Evolutionary conservation across 2,329 filamentous ascomycete genomes (phyloP).

Genomic region (Ilyonectria destructans): DNA sequence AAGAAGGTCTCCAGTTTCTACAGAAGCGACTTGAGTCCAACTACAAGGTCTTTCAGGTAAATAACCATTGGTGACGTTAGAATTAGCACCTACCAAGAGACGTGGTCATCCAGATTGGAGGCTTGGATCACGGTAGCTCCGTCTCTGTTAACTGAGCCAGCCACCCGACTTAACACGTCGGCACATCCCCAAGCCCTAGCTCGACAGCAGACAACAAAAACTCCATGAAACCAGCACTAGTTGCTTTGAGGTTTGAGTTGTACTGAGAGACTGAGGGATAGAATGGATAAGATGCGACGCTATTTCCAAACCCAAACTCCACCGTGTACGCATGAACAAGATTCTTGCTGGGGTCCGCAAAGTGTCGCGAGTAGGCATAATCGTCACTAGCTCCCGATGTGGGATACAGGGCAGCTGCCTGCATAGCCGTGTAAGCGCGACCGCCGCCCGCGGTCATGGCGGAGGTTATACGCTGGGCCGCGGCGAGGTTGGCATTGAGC

Average conservation of each 20-base stretch:
- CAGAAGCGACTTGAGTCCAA: too few relatives aligned
- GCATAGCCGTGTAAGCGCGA: constrained; percentile 58
- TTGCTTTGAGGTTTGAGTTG: constrained; percentile 55
- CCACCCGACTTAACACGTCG: constrained; percentile 10
- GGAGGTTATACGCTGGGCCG: constrained; percentile 52
- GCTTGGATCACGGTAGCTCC: too few relatives aligned
- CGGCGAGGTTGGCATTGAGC: constrained; percentile 49
- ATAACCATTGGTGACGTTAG: too few relatives aligned
- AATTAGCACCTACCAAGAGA: too few relatives aligned
- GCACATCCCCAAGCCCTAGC: constrained; percentile 21
- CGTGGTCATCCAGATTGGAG: too few relatives aligned
- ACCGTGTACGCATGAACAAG: constrained; percentile 52
- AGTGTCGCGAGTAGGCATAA: constrained; percentile 52
- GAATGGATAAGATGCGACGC: constrained; percentile 52
- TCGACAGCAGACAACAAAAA: constrained; percentile 50
- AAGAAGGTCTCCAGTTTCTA: too few relatives aligned
- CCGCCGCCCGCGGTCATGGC: constrained; percentile 46
- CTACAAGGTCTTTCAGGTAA: too few relatives aligned
- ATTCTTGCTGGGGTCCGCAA: constrained; percentile 28
- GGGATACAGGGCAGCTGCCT: constrained; percentile 59
- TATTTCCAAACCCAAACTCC: constrained; percentile 58
- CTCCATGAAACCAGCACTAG: constrained; percentile 63
- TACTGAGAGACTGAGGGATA: constrained; percentile 60
- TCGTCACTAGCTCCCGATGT: constrained; percentile 62
- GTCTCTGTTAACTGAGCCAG: too few relatives aligned